phyloP scores from a whole-genome alignment of 805 yeast genomes.

The Saturnispora serradocipensis region DNA sequence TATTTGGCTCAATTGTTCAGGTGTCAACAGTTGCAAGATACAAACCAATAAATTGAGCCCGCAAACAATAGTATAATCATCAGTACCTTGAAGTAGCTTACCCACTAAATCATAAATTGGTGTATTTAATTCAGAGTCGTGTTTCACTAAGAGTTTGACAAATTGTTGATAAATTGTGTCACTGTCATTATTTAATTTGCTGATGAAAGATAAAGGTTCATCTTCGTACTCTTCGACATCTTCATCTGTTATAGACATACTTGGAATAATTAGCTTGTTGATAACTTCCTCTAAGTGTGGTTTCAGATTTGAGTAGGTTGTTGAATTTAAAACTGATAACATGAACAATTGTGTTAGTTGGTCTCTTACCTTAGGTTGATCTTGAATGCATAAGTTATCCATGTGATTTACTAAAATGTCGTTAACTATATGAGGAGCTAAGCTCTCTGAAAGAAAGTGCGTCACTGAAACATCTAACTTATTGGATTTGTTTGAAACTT shows the following conservation, averaged over 20 bases:
- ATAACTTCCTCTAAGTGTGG: slow-evolving; percentile 59
- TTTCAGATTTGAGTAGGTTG: slow-evolving; percentile 32
- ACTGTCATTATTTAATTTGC: slow-evolving; percentile 28
- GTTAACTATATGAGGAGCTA: not conserved
- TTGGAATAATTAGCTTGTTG: slow-evolving; percentile 65
- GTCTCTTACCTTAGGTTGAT: not conserved
- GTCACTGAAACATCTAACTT: not conserved
- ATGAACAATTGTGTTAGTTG: slow-evolving; percentile 4
- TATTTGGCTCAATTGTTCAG: not conserved
- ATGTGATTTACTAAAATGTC: not conserved
- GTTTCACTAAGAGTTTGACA: slow-evolving; percentile 5
- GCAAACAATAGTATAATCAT: slow-evolving; percentile 4
- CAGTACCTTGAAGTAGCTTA: slow-evolving; percentile 2
- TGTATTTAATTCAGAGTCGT: slow-evolving; percentile 1
- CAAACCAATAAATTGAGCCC: slow-evolving; percentile 8
- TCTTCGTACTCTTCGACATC: slow-evolving; percentile 68
- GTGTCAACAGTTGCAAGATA: not conserved
- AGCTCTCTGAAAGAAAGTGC: not conserved
- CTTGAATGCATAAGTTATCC: not conserved
- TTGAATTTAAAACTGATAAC: slow-evolving; percentile 1
- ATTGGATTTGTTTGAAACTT: slow-evolving; percentile 1
- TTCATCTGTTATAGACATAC: slow-evolving; percentile 59
- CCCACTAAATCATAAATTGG: slow-evolving; percentile 8
- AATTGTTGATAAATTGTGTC: slow-evolving; percentile 8
- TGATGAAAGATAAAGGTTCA: slow-evolving; percentile 85